Base-by-base conservation (phyloP, 257 asterid species). In the Anisodus tanguticus region DNA sequence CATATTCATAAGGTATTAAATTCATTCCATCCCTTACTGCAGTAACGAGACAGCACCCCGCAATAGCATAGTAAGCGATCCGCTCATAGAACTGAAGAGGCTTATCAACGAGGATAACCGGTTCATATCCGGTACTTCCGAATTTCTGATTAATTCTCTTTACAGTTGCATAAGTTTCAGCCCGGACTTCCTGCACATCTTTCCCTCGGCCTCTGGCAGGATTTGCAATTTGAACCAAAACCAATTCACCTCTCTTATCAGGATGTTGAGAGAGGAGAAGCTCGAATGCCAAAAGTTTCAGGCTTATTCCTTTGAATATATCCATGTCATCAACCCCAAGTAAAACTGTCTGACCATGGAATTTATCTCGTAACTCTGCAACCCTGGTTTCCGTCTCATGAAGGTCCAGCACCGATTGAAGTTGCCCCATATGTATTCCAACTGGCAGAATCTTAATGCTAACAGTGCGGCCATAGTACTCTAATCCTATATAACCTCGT, bases 11-110 rank as follows among this genome's bases (percentile, higher is more conserved):
- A 6, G 98, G 98, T 85, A 94, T 94, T 62, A 94, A 89, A 84
- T 94, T 94, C 98, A 94, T 94, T 82, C 98, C 98, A 45, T 94
- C 98, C 86, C 98, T 87, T 47, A 94, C 98, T 11, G 98, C 98
- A 64, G 98, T 94, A 41, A 94, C 98, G 4, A 94, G 95, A 83
- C 98, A 94, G 87, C 98, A 94, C 88, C 93, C 98, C 0, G 97
- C 89, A 64, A 90, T 84, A 37, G 91, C 95, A 79, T 94, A 94
- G 85, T 91, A 94, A 10, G 98, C 90, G 16, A 93, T 92, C 4
- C 98, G 92, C 84, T 93, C 98, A 2, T 83, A 93, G 85, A 90
- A 94, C 81, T 93, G 91, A 47, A 94, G 94, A 13, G 93, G 85
- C 64, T 87, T 89, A 84, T 93, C 97, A 58, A 94, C 88, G 85